Conservation (phyloP, 306 rosid species). For the Oxytropis ochrocephala region DNA sequence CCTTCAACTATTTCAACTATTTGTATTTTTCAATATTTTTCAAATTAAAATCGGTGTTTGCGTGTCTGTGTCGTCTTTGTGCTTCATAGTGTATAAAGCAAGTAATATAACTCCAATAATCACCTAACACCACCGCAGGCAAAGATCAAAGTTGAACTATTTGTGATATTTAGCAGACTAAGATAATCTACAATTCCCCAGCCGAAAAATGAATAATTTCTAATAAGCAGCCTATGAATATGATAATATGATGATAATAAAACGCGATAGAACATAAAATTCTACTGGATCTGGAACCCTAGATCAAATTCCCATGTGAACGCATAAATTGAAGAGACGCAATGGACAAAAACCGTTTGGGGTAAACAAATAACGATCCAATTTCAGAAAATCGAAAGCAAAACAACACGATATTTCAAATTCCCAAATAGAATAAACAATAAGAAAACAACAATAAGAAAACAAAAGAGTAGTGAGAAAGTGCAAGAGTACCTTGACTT, state of each 20-base stretch:
- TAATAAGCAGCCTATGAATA: background rate
- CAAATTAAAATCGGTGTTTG: no score
- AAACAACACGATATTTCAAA: background rate
- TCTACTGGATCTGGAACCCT: conserved; percentile 20
- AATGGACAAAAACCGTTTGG: background rate
- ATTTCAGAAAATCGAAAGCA: background rate
- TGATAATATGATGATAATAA: background rate
- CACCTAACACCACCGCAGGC: background rate
- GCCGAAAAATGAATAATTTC: background rate
- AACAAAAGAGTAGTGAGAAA: background rate
- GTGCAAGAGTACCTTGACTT: background rate
- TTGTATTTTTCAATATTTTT: no score
- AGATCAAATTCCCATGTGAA: background rate
- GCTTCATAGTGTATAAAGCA: no score
- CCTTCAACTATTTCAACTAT: no score
- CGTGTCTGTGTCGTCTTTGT: no score
- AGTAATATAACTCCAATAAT: background rate
- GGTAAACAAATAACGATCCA: background rate
- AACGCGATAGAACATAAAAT: background rate
- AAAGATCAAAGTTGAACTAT: background rate
- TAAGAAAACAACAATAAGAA: background rate
- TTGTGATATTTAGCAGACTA: background rate
- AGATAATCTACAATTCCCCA: background rate
- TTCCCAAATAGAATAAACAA: background rate
- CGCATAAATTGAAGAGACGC: background rate